Conservation (phyloP, 352 stramenopile genomes). For the Bremia lactucae region DNA sequence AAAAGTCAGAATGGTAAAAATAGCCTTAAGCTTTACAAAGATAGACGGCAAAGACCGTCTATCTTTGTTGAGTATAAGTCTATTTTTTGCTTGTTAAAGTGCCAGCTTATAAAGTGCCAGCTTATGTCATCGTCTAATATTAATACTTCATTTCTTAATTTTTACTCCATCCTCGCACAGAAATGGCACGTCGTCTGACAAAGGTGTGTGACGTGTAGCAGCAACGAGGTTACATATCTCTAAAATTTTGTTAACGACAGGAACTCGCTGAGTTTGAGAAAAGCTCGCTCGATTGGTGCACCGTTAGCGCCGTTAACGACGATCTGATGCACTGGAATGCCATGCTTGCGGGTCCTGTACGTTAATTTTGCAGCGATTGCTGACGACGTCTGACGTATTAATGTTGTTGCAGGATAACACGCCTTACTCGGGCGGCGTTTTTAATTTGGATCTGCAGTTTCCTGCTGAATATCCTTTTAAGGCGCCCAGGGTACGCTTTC, state of each 20-base stretch:
- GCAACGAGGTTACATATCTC: not conserved
- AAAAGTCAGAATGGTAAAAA: too few relatives aligned
- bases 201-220: conserved; percentile 33
- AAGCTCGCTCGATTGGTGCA: conserved; percentile 86
- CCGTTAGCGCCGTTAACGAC: conserved; percentile 74
- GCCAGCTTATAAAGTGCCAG: too few relatives aligned
- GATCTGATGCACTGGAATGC: conserved; percentile 88
- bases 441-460: conserved; percentile 93
- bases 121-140: too few relatives aligned
- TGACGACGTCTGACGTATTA: not conserved
- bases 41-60: too few relatives aligned
- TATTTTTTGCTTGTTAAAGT: too few relatives aligned
- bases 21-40: too few relatives aligned
- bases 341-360: conserved; percentile 82
- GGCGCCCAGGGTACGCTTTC: conserved; percentile 87
- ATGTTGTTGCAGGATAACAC: conserved; percentile 49
- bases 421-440: conserved; percentile 84
- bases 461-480: conserved; percentile 95
- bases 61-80: too few relatives aligned
- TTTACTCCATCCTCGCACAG: too few relatives aligned
- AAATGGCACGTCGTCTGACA: conserved; percentile 78
- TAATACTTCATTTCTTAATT: too few relatives aligned
- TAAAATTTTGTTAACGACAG: conserved; percentile 18
- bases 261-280: conserved; percentile 84
- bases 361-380: conserved; percentile 7